These are phyloP conservation scores for Pascua guehoae DNA, from an alignment of 1,284 basidiomycete genomes.

Conservation along the genomic window DNA sequence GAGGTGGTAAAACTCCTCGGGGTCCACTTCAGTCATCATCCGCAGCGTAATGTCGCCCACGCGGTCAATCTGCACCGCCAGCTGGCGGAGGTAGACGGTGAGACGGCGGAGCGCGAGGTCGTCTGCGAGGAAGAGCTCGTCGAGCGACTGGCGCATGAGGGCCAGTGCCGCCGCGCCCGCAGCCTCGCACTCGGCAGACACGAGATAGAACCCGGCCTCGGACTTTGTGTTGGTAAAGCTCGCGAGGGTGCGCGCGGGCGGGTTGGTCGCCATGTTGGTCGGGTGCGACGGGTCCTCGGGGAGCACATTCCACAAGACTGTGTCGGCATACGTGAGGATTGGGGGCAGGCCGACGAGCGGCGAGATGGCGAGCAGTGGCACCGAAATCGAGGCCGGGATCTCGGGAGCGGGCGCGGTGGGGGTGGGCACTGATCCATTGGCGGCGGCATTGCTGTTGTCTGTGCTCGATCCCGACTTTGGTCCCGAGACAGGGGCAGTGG, in stretches of 20 bases:
- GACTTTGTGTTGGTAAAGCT: constrained; percentile 77
- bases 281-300: constrained; percentile 55
- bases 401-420: constrained; percentile 1
- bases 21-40: constrained; percentile 71
- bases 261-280: constrained; percentile 56
- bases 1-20: constrained; percentile 73
- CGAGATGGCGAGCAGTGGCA: constrained; percentile 76
- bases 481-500: no score
- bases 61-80: constrained; percentile 66
- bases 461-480: constrained; percentile 20
- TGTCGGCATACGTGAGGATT: constrained; percentile 87
- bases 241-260: constrained; percentile 56
- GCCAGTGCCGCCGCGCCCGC: constrained; percentile 79
- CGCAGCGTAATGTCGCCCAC: constrained; percentile 62
- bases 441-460: constrained; percentile 35
- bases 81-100: constrained; percentile 63
- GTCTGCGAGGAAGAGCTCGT: constrained; percentile 88
- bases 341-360: constrained; percentile 78
- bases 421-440: constrained; percentile 14
- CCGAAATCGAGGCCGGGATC: constrained; percentile 66
- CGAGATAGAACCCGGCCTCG: constrained; percentile 85
- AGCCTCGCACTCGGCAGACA: constrained; percentile 85
- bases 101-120: constrained; percentile 69
- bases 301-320: constrained; percentile 83
- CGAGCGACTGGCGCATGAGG: constrained; percentile 82